phyloP scores from a whole-genome alignment of 495 filamentous ascomycete genomes.

The Ascodesmis nigricans region DNA sequence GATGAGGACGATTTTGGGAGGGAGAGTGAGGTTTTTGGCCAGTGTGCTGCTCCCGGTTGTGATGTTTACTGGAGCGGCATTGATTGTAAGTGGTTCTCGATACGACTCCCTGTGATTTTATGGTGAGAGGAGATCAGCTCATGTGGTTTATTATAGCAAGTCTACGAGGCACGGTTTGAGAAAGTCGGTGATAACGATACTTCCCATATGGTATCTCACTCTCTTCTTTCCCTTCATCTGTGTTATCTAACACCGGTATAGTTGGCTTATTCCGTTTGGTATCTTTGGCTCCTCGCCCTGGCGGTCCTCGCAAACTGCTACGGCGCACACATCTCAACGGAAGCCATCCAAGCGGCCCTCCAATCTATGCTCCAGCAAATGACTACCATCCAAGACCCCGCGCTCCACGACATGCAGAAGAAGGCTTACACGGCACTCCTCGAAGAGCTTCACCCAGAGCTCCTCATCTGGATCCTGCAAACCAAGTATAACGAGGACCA shows the following conservation, averaged over 20 bases:
- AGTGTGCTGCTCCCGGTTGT: not conserved
- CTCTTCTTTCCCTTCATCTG: not conserved
- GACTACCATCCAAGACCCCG: too few species aligned
- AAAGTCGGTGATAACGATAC: too few species aligned
- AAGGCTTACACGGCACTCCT: too few species aligned
- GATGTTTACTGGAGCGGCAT: not conserved
- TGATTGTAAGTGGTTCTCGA: not conserved
- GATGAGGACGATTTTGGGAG: not conserved
- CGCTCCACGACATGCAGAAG: too few species aligned
- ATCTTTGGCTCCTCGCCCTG: constrained; percentile 21
- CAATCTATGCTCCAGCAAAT: not conserved
- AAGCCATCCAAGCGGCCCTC: not conserved
- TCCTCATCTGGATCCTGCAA: too few species aligned
- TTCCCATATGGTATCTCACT: too few species aligned
- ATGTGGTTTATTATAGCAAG: not conserved
- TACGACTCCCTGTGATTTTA: not conserved
- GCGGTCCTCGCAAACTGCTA: not conserved
- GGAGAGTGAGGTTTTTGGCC: not conserved
- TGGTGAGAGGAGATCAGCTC: not conserved
- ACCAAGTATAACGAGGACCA: too few species aligned
- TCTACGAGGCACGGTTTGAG: not conserved
- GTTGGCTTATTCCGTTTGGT: not conserved
- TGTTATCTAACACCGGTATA: too few species aligned
- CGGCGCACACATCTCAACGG: not conserved
- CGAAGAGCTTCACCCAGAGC: too few species aligned